Evolutionary conservation across 768 basidiomycete species (phyloP).

Genomic region (Royoungia palumana): DNA sequence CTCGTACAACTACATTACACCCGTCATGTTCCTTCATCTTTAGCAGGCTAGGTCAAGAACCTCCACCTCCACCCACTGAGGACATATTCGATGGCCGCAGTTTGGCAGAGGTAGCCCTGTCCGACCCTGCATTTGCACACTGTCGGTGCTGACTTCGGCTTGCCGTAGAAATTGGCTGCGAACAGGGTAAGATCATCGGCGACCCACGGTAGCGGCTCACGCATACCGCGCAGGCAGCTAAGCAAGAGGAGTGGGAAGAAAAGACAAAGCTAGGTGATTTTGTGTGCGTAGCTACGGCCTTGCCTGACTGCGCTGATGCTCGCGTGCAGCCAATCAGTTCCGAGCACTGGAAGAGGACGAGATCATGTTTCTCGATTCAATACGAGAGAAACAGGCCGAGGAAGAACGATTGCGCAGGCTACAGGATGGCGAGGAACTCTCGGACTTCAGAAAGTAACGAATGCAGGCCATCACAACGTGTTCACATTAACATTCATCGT

Average conservation of each 20-base stretch:
- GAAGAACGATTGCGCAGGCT: conserved; percentile 75
- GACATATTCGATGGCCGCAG: conserved; percentile 82
- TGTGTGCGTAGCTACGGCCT: conserved; percentile 2
- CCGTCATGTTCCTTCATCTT: conserved; percentile 4
- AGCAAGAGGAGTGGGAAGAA: conserved; percentile 93
- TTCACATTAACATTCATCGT: conserved; percentile 12
- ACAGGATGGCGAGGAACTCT: conserved; percentile 76
- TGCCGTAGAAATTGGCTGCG: conserved; percentile 76
- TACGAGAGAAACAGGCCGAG: conserved; percentile 69
- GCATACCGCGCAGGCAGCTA: conserved; percentile 56
- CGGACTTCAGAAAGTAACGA: conserved; percentile 72
- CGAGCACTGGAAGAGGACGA: conserved; percentile 89
- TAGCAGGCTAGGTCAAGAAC: conserved; percentile 75
- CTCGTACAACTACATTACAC: conserved; percentile 19
- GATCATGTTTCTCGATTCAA: conserved; percentile 82
- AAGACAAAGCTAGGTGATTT: conserved; percentile 66
- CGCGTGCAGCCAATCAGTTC: conserved; percentile 72
- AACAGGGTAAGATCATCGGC: conserved; percentile 58
- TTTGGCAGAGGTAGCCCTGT: conserved; percentile 69
- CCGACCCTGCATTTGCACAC: neutral
- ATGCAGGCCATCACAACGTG: neutral
- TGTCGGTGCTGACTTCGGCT: conserved; percentile 10
- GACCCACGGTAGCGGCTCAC: conserved; percentile 8
- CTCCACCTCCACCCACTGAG: conserved; percentile 70
- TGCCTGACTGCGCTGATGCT: conserved; percentile 8